phyloP scores from a whole-genome alignment of 305 asterid species.

The Euphrasia arctica region DNA sequence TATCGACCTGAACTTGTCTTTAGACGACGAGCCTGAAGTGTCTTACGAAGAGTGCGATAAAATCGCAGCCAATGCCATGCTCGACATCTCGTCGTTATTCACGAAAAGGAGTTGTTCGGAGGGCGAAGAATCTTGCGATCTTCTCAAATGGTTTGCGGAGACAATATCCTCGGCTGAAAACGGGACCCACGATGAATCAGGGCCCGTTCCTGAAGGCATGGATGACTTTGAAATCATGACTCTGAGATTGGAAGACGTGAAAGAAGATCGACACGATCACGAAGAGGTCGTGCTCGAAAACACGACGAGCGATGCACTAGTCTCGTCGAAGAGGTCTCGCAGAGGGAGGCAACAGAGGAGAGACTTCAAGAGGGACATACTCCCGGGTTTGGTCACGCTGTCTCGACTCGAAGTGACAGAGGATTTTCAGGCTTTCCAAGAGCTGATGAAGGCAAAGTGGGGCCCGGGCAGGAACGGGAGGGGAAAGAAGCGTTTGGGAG shows the following conservation, averaged over 20 bases:
- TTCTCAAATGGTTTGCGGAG: conserved; percentile 62
- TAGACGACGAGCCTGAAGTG: conserved; percentile 43
- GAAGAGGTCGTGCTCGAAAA: conserved; percentile 24
- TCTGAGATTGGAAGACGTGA: conserved; percentile 52
- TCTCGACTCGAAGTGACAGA: conserved; percentile 89
- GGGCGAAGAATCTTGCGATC: conserved; percentile 21
- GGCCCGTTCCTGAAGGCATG: conserved; percentile 45
- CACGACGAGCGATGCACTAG: conserved; percentile 24
- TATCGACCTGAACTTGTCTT: conserved; percentile 68
- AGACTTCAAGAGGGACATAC: conserved; percentile 91
- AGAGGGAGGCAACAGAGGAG: conserved; percentile 52
- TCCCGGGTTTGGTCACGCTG: conserved; percentile 78
- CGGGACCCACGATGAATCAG: conserved; percentile 26
- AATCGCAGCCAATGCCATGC: conserved; percentile 62
- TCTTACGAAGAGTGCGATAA: conserved; percentile 38
- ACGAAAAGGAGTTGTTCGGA: conserved; percentile 11
- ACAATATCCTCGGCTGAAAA: conserved; percentile 32
- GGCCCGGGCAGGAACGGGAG: conserved; percentile 36
- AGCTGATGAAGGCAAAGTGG: conserved; percentile 42
- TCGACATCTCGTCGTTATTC: conserved; percentile 37
- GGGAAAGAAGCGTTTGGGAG: conserved; percentile 46
- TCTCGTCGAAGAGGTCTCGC: conserved; percentile 43
- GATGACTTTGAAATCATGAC: conserved; percentile 79
- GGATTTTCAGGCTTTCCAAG: conserved; percentile 81
- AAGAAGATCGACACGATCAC: conserved; percentile 32